Base-by-base conservation (phyloP, 176 grass and related monocot species). In the Hyparrhenia diplandra region DNA sequence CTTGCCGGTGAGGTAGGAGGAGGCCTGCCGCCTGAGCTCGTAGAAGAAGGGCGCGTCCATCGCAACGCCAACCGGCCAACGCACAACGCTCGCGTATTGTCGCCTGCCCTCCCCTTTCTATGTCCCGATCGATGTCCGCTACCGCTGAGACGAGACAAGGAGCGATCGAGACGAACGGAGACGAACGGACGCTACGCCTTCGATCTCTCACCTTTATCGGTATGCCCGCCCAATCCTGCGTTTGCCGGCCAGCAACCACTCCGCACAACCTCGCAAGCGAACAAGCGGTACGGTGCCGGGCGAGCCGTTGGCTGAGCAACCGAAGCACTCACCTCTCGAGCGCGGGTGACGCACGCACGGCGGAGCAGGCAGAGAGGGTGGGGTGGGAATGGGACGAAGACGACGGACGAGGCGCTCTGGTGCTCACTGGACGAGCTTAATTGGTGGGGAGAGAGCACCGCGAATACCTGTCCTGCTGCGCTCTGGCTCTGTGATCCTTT, bases 11-110 rank as follows among this genome's bases (percentile, higher is more conserved):
- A 98, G 83, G 88, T 93, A 98, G 86, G 70, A 91, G 63, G 92
- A 95, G 24, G 96, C 96, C 89, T 98, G 96, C 39, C 91, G 91
- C 90, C 86, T 86, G 82, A 98, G 79, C 81, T 95, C 92, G 58
- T 89, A 63, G 86, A 94, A 87, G 92, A 94, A 89, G 21, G 92
- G 89, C 73, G 77, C 78, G 68, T 69, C 89, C 92, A 91, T 94
- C 89, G 43, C 14, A 37, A 7, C 21, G 9, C 34, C 16, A 1
- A 59, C 23, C 2, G n/a, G n/a, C n/a, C n/a, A n/a, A n/a, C n/a
- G 52, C 23, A 59, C 10, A 8, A 25, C 21, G 55, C 55, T 59
- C 54, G 54, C 10, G 21, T 3, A 8, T 0, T 59, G 2, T 59
- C n/a, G n/a, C 12, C 17, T 3, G 10, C 39, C 3, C n/a, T 24